Evolutionary conservation across 23 red algal species (phyloP).

Genomic region (Agarophyton chilense): DNA sequence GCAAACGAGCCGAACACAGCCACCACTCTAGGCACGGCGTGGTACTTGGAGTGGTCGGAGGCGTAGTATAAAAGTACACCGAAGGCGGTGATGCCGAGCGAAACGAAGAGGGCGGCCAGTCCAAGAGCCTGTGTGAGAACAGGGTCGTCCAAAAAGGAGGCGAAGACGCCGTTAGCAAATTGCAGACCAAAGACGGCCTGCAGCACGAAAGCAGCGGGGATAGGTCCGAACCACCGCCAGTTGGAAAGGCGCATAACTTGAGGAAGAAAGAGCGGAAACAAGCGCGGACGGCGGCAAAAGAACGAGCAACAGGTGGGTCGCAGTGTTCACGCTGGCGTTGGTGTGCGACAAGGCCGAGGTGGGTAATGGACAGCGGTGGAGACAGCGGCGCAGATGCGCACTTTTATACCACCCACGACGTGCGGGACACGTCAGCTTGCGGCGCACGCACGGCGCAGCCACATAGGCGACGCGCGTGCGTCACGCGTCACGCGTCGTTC

Average conservation of each 20-base stretch:
- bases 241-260: conserved; percentile 42
- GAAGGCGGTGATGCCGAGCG: conserved; percentile 30
- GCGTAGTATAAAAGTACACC: conserved; percentile 39
- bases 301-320: neutral
- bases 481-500: too few relatives aligned
- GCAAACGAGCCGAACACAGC: conserved; percentile 33
- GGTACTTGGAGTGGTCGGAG: conserved; percentile 4
- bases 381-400: neutral
- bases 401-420: neutral
- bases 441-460: too few relatives aligned
- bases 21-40: neutral
- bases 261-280: neutral
- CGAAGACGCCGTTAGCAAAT: conserved; percentile 52
- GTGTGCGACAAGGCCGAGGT: neutral
- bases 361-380: neutral
- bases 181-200: conserved; percentile 40
- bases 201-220: conserved; percentile 42
- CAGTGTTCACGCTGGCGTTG: conserved; percentile 18
- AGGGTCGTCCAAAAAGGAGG: conserved; percentile 6
- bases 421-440: too few relatives aligned
- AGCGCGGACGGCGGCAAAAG: neutral
- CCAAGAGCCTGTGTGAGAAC: conserved; percentile 37
- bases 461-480: too few relatives aligned
- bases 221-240: conserved; percentile 43
- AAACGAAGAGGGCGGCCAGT: conserved; percentile 10